Conservation (phyloP, 2,329 filamentous ascomycete genomes). For the Xylariaceae sp. region DNA sequence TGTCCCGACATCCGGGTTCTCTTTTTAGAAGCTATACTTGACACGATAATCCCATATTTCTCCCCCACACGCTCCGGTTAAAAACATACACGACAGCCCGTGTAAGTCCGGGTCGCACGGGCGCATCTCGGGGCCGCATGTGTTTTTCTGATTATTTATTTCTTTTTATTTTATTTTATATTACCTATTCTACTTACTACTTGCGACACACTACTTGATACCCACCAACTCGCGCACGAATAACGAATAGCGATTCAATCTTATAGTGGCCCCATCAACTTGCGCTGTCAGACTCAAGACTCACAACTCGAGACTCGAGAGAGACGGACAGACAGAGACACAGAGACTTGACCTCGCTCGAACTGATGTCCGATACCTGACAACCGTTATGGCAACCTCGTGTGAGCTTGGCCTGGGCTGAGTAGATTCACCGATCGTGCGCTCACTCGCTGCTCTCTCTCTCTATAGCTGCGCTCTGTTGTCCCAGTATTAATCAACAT, state of each 20-base stretch:
- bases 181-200: no score
- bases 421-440: conserved; percentile 3
- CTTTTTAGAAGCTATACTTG: neutral
- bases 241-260: neutral
- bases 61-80: neutral
- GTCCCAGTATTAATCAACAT: conserved; percentile 3
- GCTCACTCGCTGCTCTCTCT: neutral
- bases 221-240: neutral
- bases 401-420: conserved; percentile 14
- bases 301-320: neutral
- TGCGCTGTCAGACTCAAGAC: neutral
- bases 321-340: neutral
- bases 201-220: neutral
- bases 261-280: neutral
- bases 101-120: neutral
- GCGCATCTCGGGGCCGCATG: neutral
- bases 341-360: no score
- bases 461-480: conserved; percentile 1
- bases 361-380: neutral
- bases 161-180: neutral
- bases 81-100: neutral
- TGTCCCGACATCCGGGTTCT: neutral
- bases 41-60: neutral
- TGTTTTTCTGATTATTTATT: neutral
- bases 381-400: conserved; percentile 3